Base-by-base conservation (phyloP, 176 grass and related monocot genomes). In the Bolboschoenus planiculmis region DNA sequence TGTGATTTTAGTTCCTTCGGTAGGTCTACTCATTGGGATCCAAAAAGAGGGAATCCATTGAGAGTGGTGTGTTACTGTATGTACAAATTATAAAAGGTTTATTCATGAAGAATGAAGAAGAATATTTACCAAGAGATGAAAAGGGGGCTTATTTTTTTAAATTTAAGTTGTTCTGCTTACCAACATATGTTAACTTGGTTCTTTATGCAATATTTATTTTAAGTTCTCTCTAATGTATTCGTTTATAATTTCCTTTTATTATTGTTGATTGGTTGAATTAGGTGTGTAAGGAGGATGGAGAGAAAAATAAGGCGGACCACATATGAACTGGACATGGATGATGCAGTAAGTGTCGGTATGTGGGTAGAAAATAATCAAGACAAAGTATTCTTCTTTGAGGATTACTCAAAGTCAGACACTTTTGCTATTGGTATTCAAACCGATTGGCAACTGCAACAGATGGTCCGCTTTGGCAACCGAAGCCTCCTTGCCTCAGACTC, bases 401-500 rank as follows among this genome's bases (percentile, higher is more conserved):
- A 95, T 43, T 99, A 91, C 89, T 95, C 92, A 16, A 83, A 89
- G 84, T 87, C 77, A 55, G 91, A 90, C 23, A 88, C 89, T 74
- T 99, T 99, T 90, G 59, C 82, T 80, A 42, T 99, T 55, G 96
- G 96, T 56, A 89, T 99, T 85, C 92, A 99, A 68, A 99, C 96
- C 15, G 89, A 99, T 80, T 99, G 96, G 96, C 92, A 99, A 71
- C 91, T 99, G 47, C 90, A 99, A 30, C 92, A 95, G 77, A 95
- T 99, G 96, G 93, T 99, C 90, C 87, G 79, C 43, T 99, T 86
- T 85, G 92, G 96, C 43, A 93, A 90, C 77, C 82, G 16, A 26
- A 91, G 87, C 86, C 92, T 99, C 75, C 59, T 99, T 77, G 88
- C 89, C 73, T 93, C 92, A n/a, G 89, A 95, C 84, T 99, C 96